phyloP scores from a whole-genome alignment of 2,329 filamentous ascomycete species.

The Diplodia corticola region DNA sequence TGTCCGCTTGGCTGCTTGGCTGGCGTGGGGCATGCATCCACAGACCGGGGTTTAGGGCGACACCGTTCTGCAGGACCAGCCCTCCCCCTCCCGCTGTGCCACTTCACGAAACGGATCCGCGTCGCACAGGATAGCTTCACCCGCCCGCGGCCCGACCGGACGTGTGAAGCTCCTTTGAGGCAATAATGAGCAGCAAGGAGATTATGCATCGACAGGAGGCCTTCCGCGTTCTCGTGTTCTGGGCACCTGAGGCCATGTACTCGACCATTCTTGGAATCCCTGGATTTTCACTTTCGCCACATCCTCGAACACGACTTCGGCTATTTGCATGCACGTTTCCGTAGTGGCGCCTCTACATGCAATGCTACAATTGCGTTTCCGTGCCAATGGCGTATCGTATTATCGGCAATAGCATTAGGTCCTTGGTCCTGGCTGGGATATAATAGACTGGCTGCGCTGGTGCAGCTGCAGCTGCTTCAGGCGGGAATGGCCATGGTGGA shows the following conservation, averaged over 20 bases:
- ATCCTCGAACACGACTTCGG: background rate
- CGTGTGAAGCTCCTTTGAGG: background rate
- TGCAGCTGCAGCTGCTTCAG: background rate
- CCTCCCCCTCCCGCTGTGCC: slow-evolving; percentile 9
- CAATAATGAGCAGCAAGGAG: slow-evolving; percentile 1
- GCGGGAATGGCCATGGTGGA: background rate
- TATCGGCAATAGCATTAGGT: background rate
- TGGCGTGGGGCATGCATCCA: slow-evolving; percentile 8
- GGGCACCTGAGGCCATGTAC: background rate
- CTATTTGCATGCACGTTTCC: background rate
- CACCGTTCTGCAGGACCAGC: slow-evolving; percentile 18
- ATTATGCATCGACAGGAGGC: background rate
- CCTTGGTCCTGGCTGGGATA: background rate
- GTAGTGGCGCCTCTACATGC: background rate
- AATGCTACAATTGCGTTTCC: background rate
- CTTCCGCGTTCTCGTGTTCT: slow-evolving; percentile 1
- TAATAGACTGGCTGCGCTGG: background rate
- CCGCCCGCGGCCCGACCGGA: background rate
- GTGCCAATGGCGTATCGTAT: background rate
- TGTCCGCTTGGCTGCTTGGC: slow-evolving; percentile 7
- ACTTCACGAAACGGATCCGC: background rate
- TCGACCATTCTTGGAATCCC: background rate
- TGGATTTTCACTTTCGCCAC: background rate
- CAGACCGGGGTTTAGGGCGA: slow-evolving; percentile 12
- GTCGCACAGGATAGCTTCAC: background rate